These are phyloP conservation scores for Raffaelea ambrosiae DNA, from an alignment of 2,329 filamentous ascomycete species.

Conservation along the genomic window DNA sequence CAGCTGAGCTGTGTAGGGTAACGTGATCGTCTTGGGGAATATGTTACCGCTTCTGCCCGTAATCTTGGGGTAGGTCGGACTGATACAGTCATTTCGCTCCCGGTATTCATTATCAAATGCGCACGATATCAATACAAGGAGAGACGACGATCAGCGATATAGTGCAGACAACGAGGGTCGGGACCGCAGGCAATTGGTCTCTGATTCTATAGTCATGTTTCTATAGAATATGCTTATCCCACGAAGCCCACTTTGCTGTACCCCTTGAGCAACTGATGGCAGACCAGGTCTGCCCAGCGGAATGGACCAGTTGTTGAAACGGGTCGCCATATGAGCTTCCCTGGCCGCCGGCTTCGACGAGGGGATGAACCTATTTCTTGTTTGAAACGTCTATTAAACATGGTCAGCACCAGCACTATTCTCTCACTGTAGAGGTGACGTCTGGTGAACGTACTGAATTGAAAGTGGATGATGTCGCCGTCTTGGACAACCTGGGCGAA, in stretches of 20 bases:
- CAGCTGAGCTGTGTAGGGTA: too few relatives aligned
- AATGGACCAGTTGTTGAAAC: neutral
- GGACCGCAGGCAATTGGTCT: too few relatives aligned
- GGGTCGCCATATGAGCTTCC: neutral
- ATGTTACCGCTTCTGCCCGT: too few relatives aligned
- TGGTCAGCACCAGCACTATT: neutral
- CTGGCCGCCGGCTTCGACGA: neutral
- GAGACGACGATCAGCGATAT: too few relatives aligned
- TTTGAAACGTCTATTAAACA: constrained; percentile 6
- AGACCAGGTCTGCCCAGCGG: neutral
- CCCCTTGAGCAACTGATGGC: neutral
- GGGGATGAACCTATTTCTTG: constrained; percentile 6
- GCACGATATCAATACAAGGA: too few relatives aligned
- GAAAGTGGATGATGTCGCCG: constrained; percentile 34
- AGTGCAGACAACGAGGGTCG: too few relatives aligned
- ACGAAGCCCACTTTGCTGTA: neutral
- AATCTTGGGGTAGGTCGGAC: too few relatives aligned
- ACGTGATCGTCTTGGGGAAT: too few relatives aligned
- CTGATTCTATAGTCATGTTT: too few relatives aligned
- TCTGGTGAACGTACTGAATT: constrained; percentile 30
- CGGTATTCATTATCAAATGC: too few relatives aligned
- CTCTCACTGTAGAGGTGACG: neutral
- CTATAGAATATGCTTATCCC: too few relatives aligned
- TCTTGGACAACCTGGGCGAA: constrained; percentile 28
- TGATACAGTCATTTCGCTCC: too few relatives aligned